Percentiles rank a stretch among this genome's conserved stretches.
Evolutionary conservation across 768 basidiomycete genomes (phyloP).

Genomic region (Amanita phalloides): DNA sequence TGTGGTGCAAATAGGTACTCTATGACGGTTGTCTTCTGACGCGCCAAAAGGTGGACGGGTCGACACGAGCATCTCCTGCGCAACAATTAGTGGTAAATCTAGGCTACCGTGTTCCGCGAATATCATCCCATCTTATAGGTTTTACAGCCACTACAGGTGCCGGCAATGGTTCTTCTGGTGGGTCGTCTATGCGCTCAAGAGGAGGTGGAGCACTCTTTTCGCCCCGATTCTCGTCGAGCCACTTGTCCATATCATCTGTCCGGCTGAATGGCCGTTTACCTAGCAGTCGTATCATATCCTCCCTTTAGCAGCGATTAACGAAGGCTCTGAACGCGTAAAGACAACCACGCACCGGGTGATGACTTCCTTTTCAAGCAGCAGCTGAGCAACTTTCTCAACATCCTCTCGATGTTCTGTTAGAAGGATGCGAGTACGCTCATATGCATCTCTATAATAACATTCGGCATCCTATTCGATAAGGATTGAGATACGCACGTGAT

Average conservation of each 20-base stretch:
- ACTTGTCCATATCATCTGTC: conserved; percentile 92
- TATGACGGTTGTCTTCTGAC: background rate
- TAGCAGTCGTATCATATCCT: conserved; percentile 79
- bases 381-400: conserved; percentile 88
- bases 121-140: conserved; percentile 8
- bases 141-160: conserved; percentile 36
- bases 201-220: conserved; percentile 60
- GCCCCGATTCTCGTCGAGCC: conserved; percentile 76
- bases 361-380: conserved; percentile 91
- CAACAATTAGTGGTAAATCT: background rate
- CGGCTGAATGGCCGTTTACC: conserved; percentile 76
- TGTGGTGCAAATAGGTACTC: background rate
- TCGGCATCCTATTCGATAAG: conserved; percentile 3
- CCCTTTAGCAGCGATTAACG: conserved; percentile 30
- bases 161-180: conserved; percentile 32
- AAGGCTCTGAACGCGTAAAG: background rate
- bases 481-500: conserved; percentile 42
- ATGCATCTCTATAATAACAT: conserved; percentile 45
- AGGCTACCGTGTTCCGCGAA: background rate
- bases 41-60: background rate
- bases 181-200: conserved; percentile 29
- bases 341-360: conserved; percentile 63
- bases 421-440: conserved; percentile 73
- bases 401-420: conserved; percentile 74
- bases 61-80: background rate